Percentiles rank a stretch among this genome's conserved stretches.
Evolutionary conservation across 441 rosid genomes (phyloP).

Genomic region (Sinapis alba): DNA sequence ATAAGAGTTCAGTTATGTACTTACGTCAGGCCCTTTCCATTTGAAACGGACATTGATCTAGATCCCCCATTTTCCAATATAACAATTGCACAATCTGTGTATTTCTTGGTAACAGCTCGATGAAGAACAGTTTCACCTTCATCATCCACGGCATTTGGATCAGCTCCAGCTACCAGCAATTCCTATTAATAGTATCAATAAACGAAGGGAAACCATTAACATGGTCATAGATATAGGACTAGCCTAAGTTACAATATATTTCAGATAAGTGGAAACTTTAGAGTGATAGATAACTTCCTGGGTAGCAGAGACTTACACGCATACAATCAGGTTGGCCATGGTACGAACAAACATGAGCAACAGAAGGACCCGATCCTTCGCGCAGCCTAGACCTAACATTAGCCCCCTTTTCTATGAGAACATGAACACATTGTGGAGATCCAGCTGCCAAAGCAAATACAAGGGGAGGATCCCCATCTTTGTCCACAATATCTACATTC

Average conservation of each 20-base stretch:
- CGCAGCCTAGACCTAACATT: slow-evolving; percentile 87
- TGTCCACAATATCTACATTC: slow-evolving; percentile 86
- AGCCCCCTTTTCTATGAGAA: slow-evolving; percentile 81
- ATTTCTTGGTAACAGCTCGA: slow-evolving; percentile 88
- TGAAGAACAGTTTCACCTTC: slow-evolving; percentile 99
- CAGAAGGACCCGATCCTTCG: slow-evolving; percentile 95
- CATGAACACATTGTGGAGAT: slow-evolving; percentile 93
- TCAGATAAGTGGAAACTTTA: slow-evolving; percentile 16
- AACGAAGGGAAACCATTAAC: slow-evolving; percentile 25
- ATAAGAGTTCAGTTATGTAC: slow-evolving; percentile 37
- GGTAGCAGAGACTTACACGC: slow-evolving; percentile 67
- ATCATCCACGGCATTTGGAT: slow-evolving; percentile 99
- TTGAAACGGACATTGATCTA: slow-evolving; percentile 79
- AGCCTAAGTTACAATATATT: slow-evolving; percentile 26
- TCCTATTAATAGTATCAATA: slow-evolving; percentile 58
- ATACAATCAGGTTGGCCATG: slow-evolving; percentile 99
- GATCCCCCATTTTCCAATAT: slow-evolving; percentile 95
- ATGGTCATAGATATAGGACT: slow-evolving; percentile 13
- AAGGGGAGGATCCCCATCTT: slow-evolving; percentile 99
- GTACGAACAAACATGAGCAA: slow-evolving; percentile 98
- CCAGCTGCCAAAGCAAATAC: slow-evolving; percentile 99
- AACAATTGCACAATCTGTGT: slow-evolving; percentile 91
- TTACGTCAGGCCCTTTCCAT: slow-evolving; percentile 86
- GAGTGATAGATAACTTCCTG: slow-evolving; percentile 13
- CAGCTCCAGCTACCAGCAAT: slow-evolving; percentile 96